Conservation (phyloP, 176 grass and related monocot species). For the Chloris gayana region DNA sequence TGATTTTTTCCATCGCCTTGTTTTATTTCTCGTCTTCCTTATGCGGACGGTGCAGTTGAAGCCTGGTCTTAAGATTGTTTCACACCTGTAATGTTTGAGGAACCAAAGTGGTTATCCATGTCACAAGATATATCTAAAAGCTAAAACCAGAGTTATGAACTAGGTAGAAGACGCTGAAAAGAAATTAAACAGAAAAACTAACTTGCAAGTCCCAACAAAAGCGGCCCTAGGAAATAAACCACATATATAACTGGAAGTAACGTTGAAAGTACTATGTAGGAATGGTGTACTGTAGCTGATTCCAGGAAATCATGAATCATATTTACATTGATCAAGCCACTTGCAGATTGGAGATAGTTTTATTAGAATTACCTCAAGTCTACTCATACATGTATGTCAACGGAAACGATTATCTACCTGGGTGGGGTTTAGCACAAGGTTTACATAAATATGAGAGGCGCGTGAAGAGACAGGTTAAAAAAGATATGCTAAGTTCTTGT, state of each 20-base stretch:
- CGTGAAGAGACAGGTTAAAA: background rate
- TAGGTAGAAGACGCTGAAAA: background rate
- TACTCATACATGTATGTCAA: background rate
- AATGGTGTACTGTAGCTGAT: slow-evolving; percentile 4
- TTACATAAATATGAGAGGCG: background rate
- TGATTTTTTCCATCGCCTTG: slow-evolving; percentile 44
- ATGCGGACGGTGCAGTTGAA: slow-evolving; percentile 76
- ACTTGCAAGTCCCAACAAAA: background rate
- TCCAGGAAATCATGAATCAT: slow-evolving; percentile 7
- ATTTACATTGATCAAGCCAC: background rate
- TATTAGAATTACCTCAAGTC: background rate
- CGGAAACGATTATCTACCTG: background rate
- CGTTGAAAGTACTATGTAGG: background rate
- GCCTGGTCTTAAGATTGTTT: slow-evolving; percentile 79
- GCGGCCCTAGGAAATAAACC: background rate
- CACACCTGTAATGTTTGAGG: slow-evolving; percentile 65
- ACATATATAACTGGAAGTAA: background rate
- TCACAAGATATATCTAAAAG: background rate
- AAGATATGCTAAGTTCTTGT: background rate
- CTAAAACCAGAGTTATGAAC: slow-evolving; percentile 2
- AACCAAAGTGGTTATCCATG: background rate
- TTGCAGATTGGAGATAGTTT: background rate
- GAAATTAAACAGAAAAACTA: slow-evolving; percentile 3
- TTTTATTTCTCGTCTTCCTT: slow-evolving; percentile 58
- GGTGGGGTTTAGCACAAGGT: background rate